phyloP scores from a whole-genome alignment of 2,329 filamentous ascomycete species.

The Fusarium albidum region DNA sequence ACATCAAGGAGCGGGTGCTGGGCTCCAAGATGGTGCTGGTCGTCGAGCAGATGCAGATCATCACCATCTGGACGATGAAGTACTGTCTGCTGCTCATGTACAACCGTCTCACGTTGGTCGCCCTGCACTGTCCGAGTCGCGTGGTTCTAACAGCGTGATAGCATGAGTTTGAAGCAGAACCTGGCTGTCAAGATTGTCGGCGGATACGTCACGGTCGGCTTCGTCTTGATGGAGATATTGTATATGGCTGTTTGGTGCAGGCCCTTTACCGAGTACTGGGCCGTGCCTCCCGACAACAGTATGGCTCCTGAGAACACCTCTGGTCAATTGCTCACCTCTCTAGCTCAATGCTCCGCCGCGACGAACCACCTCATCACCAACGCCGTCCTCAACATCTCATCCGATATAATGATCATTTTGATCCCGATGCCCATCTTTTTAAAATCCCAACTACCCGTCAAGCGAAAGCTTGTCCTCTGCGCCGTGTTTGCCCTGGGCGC shows the following conservation, averaged over 20 bases:
- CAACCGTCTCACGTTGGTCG: conserved; percentile 58
- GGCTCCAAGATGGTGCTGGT: conserved; percentile 71
- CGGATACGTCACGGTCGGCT: conserved; percentile 55
- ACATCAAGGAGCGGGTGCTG: conserved; percentile 50
- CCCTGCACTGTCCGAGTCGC: not conserved
- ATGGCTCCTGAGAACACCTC: conserved; percentile 12
- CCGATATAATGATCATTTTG: conserved; percentile 66
- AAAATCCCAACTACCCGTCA: conserved; percentile 56
- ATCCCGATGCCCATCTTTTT: conserved; percentile 64
- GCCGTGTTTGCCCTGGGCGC: conserved; percentile 54
- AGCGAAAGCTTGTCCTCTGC: conserved; percentile 62
- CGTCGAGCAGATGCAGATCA: conserved; percentile 68
- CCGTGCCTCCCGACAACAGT: conserved; percentile 60
- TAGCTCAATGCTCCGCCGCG: conserved; percentile 65
- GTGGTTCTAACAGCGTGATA: conserved; percentile 32
- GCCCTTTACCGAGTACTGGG: conserved; percentile 66
- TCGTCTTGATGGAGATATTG: conserved; percentile 59
- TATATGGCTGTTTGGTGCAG: conserved; percentile 62
- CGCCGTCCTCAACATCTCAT: conserved; percentile 66
- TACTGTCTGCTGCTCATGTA: conserved; percentile 66
- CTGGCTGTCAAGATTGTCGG: conserved; percentile 58
- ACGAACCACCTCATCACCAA: conserved; percentile 67
- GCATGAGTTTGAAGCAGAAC: conserved; percentile 56
- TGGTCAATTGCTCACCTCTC: conserved; percentile 14
- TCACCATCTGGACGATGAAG: conserved; percentile 66